phyloP scores from a whole-genome alignment of 2,329 filamentous ascomycete species.

The Pestalotiopsis sp. region DNA sequence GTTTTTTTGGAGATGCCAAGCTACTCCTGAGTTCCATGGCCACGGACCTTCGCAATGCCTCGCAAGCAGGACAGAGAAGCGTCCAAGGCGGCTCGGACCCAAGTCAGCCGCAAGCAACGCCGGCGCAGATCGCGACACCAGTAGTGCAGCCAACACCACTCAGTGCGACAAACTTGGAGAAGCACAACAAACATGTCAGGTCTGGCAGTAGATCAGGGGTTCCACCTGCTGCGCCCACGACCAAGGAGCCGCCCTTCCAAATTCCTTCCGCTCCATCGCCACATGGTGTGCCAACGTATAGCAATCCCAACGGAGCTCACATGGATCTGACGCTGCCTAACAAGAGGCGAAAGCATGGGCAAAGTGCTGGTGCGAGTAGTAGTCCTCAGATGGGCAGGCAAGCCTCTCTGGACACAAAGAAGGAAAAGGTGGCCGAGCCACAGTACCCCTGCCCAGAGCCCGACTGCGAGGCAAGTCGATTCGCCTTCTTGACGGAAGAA shows the following conservation, averaged over 20 bases:
- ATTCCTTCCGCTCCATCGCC: conserved; percentile 55
- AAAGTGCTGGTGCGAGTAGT: conserved; percentile 38
- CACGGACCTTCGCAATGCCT: conserved; percentile 41
- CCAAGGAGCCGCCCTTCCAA: conserved; percentile 55
- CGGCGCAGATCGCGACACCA: conserved; percentile 32
- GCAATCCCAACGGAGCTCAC: conserved; percentile 36
- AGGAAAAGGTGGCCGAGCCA: conserved; percentile 39
- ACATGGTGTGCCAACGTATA: conserved; percentile 59
- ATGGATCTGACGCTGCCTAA: conserved; percentile 39
- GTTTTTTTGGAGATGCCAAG: conserved; percentile 51
- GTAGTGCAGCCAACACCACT: conserved; percentile 34
- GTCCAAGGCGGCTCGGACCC: conserved; percentile 24
- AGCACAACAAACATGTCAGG: conserved; percentile 51
- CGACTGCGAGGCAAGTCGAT: conserved; percentile 51
- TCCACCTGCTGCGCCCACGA: conserved; percentile 57
- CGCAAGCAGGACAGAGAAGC: conserved; percentile 25
- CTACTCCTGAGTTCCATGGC: conserved; percentile 52
- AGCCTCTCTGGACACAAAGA: conserved; percentile 45
- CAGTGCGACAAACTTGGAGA: conserved; percentile 51
- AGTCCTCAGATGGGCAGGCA: conserved; percentile 51
- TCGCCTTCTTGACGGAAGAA: conserved; percentile 56
- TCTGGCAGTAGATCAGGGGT: conserved; percentile 46
- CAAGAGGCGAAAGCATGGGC: conserved; percentile 55
- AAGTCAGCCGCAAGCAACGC: conserved; percentile 23
- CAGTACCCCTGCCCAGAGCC: conserved; percentile 52